These are phyloP conservation scores for Marasmius tenuissimus DNA, from an alignment of 1,284 basidiomycete species.

Conservation along the genomic window DNA sequence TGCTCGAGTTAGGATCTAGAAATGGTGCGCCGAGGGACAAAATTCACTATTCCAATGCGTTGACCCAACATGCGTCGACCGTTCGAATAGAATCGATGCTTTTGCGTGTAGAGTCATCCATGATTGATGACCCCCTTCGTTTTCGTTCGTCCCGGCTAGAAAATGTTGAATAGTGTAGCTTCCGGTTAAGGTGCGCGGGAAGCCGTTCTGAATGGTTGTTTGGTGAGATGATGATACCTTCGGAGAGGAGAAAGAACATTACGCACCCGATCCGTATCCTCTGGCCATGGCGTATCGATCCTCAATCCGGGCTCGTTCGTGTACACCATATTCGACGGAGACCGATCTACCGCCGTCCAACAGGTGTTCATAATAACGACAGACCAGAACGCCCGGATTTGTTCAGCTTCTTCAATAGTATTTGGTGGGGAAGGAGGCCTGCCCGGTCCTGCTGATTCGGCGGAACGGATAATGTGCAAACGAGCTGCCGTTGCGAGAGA, in stretches of 20 bases:
- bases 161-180: conserved; percentile 2
- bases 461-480: conserved; percentile 29
- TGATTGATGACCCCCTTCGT: background rate
- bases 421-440: background rate
- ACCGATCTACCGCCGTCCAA: conserved; percentile 28
- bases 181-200: background rate
- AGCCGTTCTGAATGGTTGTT: background rate
- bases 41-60: background rate
- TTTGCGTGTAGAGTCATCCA: conserved; percentile 1
- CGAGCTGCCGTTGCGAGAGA: conserved; percentile 28
- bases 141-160: background rate
- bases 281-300: conserved; percentile 37
- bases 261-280: conserved; percentile 15
- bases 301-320: conserved; percentile 18
- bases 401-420: conserved; percentile 33
- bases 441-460: background rate
- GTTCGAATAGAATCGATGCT: conserved; percentile 6
- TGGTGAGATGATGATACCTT: background rate
- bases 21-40: no score
- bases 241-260: background rate
- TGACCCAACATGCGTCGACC: background rate
- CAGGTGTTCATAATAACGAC: conserved; percentile 30
- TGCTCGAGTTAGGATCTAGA: background rate
- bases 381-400: conserved; percentile 36
- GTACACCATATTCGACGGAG: conserved; percentile 16